These are phyloP conservation scores for Pseudocercospora ulei DNA, from an alignment of 2,329 filamentous ascomycete genomes.

Conservation along the genomic window DNA sequence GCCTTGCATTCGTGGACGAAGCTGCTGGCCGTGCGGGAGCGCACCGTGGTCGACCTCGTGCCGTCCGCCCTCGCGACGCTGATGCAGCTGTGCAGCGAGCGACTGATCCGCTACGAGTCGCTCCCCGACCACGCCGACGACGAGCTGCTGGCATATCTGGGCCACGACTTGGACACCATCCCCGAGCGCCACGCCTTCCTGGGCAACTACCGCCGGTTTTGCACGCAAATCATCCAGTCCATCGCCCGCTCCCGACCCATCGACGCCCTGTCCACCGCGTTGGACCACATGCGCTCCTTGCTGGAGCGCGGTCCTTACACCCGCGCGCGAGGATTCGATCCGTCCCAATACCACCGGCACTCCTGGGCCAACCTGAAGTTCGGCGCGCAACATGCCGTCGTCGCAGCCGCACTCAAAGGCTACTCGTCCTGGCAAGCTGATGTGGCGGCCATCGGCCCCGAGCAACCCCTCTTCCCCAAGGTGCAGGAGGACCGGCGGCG, in stretches of 20 bases:
- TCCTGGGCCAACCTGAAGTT: slow-evolving; percentile 65
- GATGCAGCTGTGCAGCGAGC: slow-evolving; percentile 69
- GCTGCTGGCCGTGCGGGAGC: slow-evolving; percentile 61
- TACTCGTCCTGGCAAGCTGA: slow-evolving; percentile 66
- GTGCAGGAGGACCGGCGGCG: slow-evolving; percentile 54
- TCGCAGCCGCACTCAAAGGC: slow-evolving; percentile 80
- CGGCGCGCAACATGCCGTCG: slow-evolving; percentile 80
- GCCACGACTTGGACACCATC: slow-evolving; percentile 89
- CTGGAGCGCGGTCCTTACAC: slow-evolving; percentile 63
- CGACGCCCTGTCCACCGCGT: slow-evolving; percentile 78
- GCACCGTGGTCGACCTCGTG: slow-evolving; percentile 55
- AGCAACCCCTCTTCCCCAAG: slow-evolving; percentile 43
- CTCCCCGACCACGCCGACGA: slow-evolving; percentile 74
- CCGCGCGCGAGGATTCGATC: slow-evolving; percentile 54
- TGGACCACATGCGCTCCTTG: slow-evolving; percentile 65
- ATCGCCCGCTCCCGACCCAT: slow-evolving; percentile 73
- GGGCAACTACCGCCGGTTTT: slow-evolving; percentile 89
- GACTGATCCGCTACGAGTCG: slow-evolving; percentile 78
- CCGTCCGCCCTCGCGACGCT: slow-evolving; percentile 60
- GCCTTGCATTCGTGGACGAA: slow-evolving; percentile 83
- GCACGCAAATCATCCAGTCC: slow-evolving; percentile 73
- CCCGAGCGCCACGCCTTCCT: slow-evolving; percentile 92
- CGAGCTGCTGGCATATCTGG: slow-evolving; percentile 67
- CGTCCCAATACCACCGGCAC: slow-evolving; percentile 49
- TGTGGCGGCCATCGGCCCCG: slow-evolving; percentile 29